Evolutionary conservation across 2,329 filamentous ascomycete species (phyloP).

Genomic region (Ophiocordyceps sinensis): DNA sequence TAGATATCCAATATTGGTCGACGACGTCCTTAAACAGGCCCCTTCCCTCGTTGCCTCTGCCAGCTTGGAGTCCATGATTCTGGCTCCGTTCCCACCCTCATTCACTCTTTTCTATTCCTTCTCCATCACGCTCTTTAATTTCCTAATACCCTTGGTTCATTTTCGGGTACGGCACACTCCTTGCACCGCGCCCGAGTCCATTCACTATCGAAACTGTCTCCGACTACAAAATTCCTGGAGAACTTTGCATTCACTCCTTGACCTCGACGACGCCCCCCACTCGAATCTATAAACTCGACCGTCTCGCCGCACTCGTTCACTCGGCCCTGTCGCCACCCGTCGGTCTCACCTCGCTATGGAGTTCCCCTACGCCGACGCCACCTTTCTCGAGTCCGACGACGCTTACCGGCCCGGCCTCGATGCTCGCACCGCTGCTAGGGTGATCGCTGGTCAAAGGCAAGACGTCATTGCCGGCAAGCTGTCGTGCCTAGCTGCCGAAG

Average conservation of each 20-base stretch:
- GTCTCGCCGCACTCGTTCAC: conserved; percentile 3
- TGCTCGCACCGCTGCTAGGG: conserved; percentile 60
- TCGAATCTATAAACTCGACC: conserved; percentile 1
- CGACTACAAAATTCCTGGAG: conserved; percentile 36
- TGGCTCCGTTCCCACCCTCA: conserved; percentile 33
- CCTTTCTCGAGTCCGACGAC: conserved; percentile 43
- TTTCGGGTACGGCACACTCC: conserved; percentile 23
- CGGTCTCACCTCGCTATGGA: conserved; percentile 27
- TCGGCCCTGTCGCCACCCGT: background rate
- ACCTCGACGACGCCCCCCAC: conserved; percentile 9
- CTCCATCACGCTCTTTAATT: conserved; percentile 46
- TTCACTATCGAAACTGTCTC: conserved; percentile 26
- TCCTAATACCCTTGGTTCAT: conserved; percentile 33
- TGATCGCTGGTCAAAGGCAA: conserved; percentile 69
- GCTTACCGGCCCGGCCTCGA: conserved; percentile 41
- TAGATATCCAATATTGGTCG: conserved; percentile 20
- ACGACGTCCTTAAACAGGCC: conserved; percentile 31
- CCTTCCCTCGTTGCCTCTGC: conserved; percentile 26
- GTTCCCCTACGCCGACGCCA: conserved; percentile 26
- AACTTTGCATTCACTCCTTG: conserved; percentile 34
- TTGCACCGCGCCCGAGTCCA: conserved; percentile 11
- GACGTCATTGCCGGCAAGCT: conserved; percentile 81
- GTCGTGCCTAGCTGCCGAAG: conserved; percentile 69
- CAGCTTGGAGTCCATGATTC: conserved; percentile 23
- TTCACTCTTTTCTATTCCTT: conserved; percentile 41